Conservation (phyloP, 1,284 basidiomycete species). For the Porodaedalea pini region DNA sequence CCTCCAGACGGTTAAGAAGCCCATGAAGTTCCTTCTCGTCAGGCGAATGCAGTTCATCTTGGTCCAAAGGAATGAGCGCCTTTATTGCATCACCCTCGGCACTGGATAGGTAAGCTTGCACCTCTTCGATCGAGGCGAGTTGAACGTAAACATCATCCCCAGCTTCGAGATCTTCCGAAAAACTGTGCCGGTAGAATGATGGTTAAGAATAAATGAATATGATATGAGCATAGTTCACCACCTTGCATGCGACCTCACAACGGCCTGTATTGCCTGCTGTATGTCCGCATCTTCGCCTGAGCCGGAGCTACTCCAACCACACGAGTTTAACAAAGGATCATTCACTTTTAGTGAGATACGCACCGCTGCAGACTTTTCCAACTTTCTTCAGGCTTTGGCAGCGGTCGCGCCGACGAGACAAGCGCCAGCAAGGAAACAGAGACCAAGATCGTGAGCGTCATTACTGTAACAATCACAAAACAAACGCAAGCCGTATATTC, state of each 20-base stretch:
- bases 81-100: conserved; percentile 33
- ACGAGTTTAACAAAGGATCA: conserved; percentile 1
- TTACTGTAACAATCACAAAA: conserved; percentile 20
- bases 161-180: conserved; percentile 9
- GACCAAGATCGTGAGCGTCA: conserved; percentile 41
- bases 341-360: conserved; percentile 3
- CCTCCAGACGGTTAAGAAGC: conserved; percentile 29
- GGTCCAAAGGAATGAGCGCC: conserved; percentile 32
- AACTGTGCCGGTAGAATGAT: not conserved
- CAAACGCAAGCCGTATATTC: not conserved
- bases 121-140: conserved; percentile 33
- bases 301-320: conserved; percentile 26
- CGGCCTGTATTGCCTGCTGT: conserved; percentile 36
- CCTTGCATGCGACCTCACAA: conserved; percentile 38
- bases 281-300: conserved; percentile 27
- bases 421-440: conserved; percentile 43
- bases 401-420: conserved; percentile 43
- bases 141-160: conserved; percentile 30
- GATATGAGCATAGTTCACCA: conserved; percentile 25
- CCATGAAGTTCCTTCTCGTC: conserved; percentile 36
- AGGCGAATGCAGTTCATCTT: conserved; percentile 27
- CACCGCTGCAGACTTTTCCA: conserved; percentile 14
- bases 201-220: not conserved
- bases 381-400: conserved; percentile 28
- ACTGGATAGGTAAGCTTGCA: conserved; percentile 31